Evolutionary conservation across 1,139 yeast genomes (phyloP).

Genomic region (Diutina sp.): DNA sequence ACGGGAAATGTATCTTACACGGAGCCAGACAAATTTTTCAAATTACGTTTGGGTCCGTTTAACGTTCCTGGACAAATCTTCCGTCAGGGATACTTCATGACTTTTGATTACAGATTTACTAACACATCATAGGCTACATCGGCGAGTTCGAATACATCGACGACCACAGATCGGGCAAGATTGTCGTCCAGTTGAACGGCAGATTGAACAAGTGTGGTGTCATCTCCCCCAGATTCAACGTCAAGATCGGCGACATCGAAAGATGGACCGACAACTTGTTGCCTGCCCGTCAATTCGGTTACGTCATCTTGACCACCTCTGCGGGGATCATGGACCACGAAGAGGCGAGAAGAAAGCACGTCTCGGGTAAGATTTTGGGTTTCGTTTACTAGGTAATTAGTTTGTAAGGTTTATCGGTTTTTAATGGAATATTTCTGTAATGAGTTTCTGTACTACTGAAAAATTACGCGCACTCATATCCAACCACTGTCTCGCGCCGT

Average conservation of each 20-base stretch:
- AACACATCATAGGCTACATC: conserved; percentile 11
- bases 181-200: conserved; percentile 93
- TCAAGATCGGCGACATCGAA: conserved; percentile 85
- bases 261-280: conserved; percentile 96
- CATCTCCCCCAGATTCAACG: conserved; percentile 95
- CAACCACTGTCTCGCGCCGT: background rate
- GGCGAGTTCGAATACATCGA: conserved; percentile 98
- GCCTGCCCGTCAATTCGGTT: conserved; percentile 99
- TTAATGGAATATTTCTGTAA: background rate
- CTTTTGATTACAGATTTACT: conserved; percentile 9
- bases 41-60: conserved; percentile 37
- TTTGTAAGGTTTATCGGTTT: background rate
- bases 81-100: conserved; percentile 2
- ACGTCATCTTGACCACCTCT: conserved; percentile 88
- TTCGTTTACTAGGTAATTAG: conserved; percentile 58
- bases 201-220: conserved; percentile 99
- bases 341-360: conserved; percentile 99
- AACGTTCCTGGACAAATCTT: conserved; percentile 57
- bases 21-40: conserved; percentile 23
- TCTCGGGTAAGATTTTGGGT: conserved; percentile 95
- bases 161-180: conserved; percentile 98
- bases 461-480: background rate
- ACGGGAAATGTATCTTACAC: conserved; percentile 72
- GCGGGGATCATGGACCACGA: conserved; percentile 99
- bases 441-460: background rate